Evolutionary conservation across 805 yeast species (phyloP).

Genomic region (Torulaspora delbrueckii): DNA sequence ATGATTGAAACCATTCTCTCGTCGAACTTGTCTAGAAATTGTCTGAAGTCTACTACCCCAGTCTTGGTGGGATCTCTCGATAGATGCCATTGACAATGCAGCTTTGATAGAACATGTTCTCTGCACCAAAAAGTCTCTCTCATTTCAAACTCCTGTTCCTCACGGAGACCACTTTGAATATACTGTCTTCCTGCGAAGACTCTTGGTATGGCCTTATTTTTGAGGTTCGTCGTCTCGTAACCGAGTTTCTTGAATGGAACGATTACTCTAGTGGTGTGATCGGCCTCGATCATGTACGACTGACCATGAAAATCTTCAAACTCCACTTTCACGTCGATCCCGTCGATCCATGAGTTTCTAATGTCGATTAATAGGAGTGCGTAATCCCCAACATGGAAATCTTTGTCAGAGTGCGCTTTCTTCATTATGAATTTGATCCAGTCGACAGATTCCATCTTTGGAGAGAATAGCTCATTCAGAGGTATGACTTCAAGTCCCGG

Average conservation of each 20-base stretch:
- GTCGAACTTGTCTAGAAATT: conserved; percentile 27
- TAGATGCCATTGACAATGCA: conserved; percentile 63
- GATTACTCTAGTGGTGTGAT: conserved; percentile 53
- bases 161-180: conserved; percentile 45
- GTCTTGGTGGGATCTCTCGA: conserved; percentile 10
- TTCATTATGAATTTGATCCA: conserved; percentile 31
- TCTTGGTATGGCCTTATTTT: conserved; percentile 59
- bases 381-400: conserved; percentile 44
- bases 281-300: conserved; percentile 36
- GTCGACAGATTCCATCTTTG: conserved; percentile 19
- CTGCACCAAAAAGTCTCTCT: conserved; percentile 79
- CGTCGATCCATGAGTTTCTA: conserved; percentile 73
- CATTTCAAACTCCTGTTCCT: conserved; percentile 52
- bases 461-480: conserved; percentile 35
- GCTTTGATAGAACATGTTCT: conserved; percentile 51
- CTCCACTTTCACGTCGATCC: conserved; percentile 37
- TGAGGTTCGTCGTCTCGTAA: conserved; percentile 33
- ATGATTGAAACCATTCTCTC: conserved; percentile 21
- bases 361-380: conserved; percentile 69
- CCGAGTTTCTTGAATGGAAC: conserved; percentile 60
- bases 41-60: conserved; percentile 28
- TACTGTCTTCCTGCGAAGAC: conserved; percentile 61
- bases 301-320: conserved; percentile 32
- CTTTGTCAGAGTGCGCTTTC: conserved; percentile 9
- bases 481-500: conserved; percentile 74